Percentiles rank a stretch among this genome's conserved stretches.
phyloP scores from a whole-genome alignment of 2,329 filamentous ascomycete genomes.

The Trichoderma citrinoviride region DNA sequence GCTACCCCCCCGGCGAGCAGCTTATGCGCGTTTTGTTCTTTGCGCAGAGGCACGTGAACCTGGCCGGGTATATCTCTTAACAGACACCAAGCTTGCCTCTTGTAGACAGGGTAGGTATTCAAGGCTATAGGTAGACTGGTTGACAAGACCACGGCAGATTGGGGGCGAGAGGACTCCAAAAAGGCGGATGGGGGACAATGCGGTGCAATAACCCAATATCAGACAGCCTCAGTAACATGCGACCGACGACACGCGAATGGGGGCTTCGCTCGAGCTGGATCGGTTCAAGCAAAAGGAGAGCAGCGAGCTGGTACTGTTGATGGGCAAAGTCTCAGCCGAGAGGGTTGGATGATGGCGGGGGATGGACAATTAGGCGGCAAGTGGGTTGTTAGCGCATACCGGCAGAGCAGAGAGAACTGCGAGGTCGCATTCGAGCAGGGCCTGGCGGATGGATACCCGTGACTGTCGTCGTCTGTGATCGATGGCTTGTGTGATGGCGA shows the following conservation, averaged over 20 bases:
- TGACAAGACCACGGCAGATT: background rate
- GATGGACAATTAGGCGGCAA: conserved; percentile 20
- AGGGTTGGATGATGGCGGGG: conserved; percentile 3
- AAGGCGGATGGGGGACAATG: conserved; percentile 10
- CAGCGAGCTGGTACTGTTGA: conserved; percentile 13
- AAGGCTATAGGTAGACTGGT: background rate
- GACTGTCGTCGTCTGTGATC: background rate
- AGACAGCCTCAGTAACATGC: conserved; percentile 11
- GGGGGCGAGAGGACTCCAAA: conserved; percentile 13
- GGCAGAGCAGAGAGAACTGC: background rate
- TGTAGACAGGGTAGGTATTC: background rate
- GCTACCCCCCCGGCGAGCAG: conserved; percentile 7
- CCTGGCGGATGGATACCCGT: background rate
- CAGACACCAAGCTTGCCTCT: conserved; percentile 7
- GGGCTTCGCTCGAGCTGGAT: conserved; percentile 12
- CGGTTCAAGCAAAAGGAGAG: background rate
- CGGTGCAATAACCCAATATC: conserved; percentile 1
- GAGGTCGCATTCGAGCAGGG: conserved; percentile 3
- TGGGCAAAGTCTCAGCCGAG: conserved; percentile 8
- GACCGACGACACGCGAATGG: background rate
- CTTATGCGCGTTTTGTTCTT: conserved; percentile 11
- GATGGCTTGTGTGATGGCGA: too few species aligned
- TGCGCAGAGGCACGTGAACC: conserved; percentile 20
- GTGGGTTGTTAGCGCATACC: conserved; percentile 14
- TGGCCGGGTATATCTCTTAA: conserved; percentile 9